Evolutionary conservation across 805 yeast genomes (phyloP), one percentile per base, ranked within the genome.

Genomic region (Komagataella mondaviorum): DNA sequence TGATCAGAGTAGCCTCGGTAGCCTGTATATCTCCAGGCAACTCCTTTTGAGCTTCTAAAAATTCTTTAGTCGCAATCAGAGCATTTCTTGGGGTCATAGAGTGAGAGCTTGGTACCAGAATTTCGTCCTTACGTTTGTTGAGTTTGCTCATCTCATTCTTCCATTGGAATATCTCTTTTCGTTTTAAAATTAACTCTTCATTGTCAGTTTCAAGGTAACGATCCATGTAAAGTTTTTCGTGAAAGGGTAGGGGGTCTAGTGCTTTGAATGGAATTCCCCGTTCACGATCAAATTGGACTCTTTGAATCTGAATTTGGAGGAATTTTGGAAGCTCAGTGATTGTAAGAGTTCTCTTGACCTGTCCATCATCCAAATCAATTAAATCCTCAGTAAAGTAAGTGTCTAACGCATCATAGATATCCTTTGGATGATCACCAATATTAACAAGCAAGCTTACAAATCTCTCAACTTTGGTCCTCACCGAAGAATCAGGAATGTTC

Each of bases 381-480:
- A 78, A 63, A 56, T 88, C 96, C 51, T 83, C 89, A 49, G 79
- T 78, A 61, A 90, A 90, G 59, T 82, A 86, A 16, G 81, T 77
- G 64, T 93, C 98, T 50, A 93, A 72, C 0, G 97, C 93, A 63
- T 88, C 96, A 62, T 93, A 91, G 14, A 91, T 77, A 62, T 86
- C 86, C 58, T 83, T 81, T 2, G 98, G 96, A 52, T 88, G 91
- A 55, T 85, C 91, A 46, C 90, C 85, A 43, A 91, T 84, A 58
- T 88, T 90, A 14, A 91, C 89, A 56, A 90, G 76, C 56, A 93
- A 68, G 55, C 89, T 86, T 51, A 85, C 75, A 59, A 88, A 91
- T 51, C 96, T 67, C 63, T 91, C 97, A 39, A 73, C 69, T 60
- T 78, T 81, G 2, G 73, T 66, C 51, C 87, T 69, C 44, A 72